phyloP scores from a whole-genome alignment of 768 basidiomycete species.

The Leucocoprinus leucothites region DNA sequence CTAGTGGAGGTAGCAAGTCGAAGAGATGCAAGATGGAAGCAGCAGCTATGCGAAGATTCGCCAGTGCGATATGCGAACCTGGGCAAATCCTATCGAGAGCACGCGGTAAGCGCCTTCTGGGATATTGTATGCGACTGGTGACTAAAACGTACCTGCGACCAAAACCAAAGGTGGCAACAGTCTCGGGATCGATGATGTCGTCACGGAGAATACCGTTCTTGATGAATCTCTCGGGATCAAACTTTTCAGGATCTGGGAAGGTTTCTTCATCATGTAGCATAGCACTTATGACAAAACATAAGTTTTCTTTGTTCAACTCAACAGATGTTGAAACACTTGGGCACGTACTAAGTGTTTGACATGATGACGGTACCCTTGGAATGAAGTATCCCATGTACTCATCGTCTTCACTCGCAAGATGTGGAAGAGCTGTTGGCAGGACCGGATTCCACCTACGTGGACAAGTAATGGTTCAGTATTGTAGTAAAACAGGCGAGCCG shows the following conservation, averaged over 20 bases:
- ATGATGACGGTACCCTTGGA: slow-evolving; percentile 5
- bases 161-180: background rate
- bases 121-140: too few species aligned
- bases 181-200: background rate
- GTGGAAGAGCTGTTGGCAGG: slow-evolving; percentile 12
- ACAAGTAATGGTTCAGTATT: background rate
- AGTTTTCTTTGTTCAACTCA: background rate
- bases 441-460: slow-evolving; percentile 7
- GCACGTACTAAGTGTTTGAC: slow-evolving; percentile 9
- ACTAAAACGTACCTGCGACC: background rate
- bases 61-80: too few species aligned
- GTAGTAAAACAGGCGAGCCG: too few species aligned
- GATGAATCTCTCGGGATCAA: slow-evolving; percentile 2
- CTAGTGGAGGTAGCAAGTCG: too few species aligned
- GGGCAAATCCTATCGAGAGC: too few species aligned
- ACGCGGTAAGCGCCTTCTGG: too few species aligned
- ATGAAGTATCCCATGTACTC: slow-evolving; percentile 15
- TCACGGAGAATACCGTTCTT: background rate
- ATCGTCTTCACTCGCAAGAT: slow-evolving; percentile 9
- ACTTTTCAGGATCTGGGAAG: slow-evolving; percentile 3
- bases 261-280: background rate
- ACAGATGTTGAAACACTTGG: too few species aligned
- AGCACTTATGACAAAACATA: background rate
- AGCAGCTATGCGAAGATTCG: too few species aligned
- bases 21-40: too few species aligned